These are phyloP conservation scores for Cornus suecica DNA, from an alignment of 148 eudicot species.

Conservation along the genomic window DNA sequence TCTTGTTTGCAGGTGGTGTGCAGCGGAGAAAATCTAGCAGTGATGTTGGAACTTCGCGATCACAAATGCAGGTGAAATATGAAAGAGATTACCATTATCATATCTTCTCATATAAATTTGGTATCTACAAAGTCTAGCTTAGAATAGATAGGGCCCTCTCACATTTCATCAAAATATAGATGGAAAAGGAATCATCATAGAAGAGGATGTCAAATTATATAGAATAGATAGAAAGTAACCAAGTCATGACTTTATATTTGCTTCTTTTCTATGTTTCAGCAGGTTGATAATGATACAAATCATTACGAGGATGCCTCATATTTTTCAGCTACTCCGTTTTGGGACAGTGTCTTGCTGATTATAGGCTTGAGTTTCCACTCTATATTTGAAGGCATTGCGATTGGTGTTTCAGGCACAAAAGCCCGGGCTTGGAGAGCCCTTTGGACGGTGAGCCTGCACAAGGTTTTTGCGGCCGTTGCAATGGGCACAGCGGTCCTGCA, in stretches of 20 bases:
- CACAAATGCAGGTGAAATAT: constrained; percentile 12
- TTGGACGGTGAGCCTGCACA: constrained; percentile 37
- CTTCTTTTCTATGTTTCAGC: neutral
- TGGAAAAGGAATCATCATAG: no score
- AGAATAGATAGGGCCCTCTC: neutral
- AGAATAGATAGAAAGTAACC: neutral
- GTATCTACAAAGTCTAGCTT: neutral
- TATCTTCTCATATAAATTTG: neutral
- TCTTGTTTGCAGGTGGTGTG: neutral
- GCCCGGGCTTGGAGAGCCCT: constrained; percentile 32
- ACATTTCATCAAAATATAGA: neutral
- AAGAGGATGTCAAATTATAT: neutral
- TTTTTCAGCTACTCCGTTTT: constrained; percentile 20
- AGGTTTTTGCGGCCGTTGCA: constrained; percentile 34
- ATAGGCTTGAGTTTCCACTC: constrained; percentile 34
- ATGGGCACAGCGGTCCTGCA: constrained; percentile 34
- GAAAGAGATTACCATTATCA: neutral
- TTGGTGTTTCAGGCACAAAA: constrained; percentile 26
- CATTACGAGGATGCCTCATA: neutral
- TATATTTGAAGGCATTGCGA: constrained; percentile 36
- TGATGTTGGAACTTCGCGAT: neutral
- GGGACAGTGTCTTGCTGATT: constrained; percentile 30
- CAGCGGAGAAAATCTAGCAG: neutral
- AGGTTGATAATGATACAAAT: constrained; percentile 2
- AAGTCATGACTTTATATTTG: neutral